Evolutionary conservation across 2,329 filamentous ascomycete genomes (phyloP).

Genomic region (Fusarium pseudocircinatum): DNA sequence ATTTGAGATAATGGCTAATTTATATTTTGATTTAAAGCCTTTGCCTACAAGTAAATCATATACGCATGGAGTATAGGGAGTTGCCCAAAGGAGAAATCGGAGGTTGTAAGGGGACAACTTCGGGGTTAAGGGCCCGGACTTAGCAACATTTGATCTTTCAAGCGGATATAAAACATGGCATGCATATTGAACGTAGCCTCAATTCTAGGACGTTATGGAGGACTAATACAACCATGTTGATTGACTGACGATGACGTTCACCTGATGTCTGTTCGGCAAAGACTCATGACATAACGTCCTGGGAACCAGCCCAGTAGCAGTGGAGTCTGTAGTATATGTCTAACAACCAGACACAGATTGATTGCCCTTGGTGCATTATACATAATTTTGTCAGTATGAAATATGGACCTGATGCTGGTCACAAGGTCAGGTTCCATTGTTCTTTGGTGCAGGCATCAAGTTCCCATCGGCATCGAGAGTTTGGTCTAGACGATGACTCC

Average conservation of each 20-base stretch:
- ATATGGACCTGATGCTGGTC: background rate
- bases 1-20: background rate
- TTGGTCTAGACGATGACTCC: background rate
- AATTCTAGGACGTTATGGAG: background rate
- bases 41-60: fast-evolving
- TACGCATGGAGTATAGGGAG: background rate
- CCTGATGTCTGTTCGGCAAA: background rate
- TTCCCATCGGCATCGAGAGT: background rate
- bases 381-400: background rate
- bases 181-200: background rate
- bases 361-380: background rate
- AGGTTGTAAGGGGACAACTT: background rate
- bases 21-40: background rate
- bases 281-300: background rate
- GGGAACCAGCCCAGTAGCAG: background rate
- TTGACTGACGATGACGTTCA: background rate
- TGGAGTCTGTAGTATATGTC: background rate
- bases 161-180: background rate
- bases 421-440: background rate
- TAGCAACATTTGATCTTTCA: background rate
- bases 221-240: fast-evolving
- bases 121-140: conserved; percentile 7
- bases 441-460: background rate
- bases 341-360: background rate
- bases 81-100: background rate